Conservation (phyloP, 495 filamentous ascomycete species). For the Xylaria castorea region DNA sequence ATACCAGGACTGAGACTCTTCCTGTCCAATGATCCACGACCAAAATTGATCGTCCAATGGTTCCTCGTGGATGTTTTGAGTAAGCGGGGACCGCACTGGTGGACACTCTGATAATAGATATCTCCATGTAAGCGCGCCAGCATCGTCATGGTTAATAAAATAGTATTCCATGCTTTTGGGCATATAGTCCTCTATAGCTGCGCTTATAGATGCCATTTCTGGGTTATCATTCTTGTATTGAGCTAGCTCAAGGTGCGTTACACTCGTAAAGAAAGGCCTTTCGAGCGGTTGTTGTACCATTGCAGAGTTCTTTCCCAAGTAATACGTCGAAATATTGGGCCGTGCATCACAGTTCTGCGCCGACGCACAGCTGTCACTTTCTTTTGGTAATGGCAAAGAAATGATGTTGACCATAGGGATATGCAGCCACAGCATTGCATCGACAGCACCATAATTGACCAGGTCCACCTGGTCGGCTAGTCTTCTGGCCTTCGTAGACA, state of each 20-base stretch:
- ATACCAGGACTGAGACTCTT: background rate
- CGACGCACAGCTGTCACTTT: background rate
- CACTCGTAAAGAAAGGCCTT: background rate
- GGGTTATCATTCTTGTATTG: background rate
- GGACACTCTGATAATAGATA: background rate
- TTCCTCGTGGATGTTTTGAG: background rate
- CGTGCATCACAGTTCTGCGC: background rate
- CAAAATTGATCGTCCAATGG: background rate
- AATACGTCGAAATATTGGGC: background rate
- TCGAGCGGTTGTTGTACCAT: background rate
- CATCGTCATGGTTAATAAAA: background rate
- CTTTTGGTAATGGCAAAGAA: background rate
- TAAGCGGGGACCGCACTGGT: background rate
- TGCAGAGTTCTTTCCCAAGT: background rate
- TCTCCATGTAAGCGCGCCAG: background rate
- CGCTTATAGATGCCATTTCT: background rate
- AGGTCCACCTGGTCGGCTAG: background rate
- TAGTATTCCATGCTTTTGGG: background rate
- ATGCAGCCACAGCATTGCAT: background rate
- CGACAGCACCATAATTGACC: background rate
- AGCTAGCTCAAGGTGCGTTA: background rate
- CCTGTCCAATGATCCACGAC: background rate
- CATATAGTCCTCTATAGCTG: background rate
- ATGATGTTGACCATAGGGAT: background rate
- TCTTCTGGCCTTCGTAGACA: background rate